Conservation (phyloP, 2,329 filamentous ascomycete genomes). For the Cladophialophora carrionii region DNA sequence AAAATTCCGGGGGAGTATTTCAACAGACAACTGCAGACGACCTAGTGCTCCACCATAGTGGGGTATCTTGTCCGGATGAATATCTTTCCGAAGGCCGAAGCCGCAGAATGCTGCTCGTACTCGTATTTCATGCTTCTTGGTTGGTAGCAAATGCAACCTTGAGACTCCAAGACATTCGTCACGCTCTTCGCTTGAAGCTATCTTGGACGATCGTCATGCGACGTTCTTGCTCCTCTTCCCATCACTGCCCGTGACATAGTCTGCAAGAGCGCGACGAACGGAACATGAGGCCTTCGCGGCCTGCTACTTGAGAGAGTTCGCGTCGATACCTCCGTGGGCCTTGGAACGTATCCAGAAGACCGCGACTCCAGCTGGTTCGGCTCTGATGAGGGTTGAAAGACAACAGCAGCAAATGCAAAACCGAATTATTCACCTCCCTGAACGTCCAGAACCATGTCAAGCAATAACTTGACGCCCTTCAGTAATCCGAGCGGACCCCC, state of each 20-base stretch:
- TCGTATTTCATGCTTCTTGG: conserved; percentile 8
- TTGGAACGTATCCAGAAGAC: background rate
- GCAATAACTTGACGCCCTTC: conserved; percentile 17
- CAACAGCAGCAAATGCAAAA: background rate
- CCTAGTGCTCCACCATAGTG: background rate
- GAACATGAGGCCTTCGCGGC: conserved; percentile 5
- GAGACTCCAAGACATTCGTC: conserved; percentile 1
- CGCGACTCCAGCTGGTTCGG: background rate
- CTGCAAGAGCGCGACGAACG: background rate
- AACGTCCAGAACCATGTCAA: conserved; percentile 21
- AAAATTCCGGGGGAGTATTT: background rate
- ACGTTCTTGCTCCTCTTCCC: background rate
- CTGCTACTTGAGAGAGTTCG: background rate
- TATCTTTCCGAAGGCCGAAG: background rate
- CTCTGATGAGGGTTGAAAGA: background rate
- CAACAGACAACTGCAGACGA: background rate
- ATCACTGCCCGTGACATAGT: background rate
- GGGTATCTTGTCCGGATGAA: background rate
- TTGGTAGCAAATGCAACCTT: conserved; percentile 17
- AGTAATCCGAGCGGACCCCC: conserved; percentile 11
- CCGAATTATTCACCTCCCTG: background rate
- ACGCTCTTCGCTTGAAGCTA: background rate
- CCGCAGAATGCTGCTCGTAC: conserved; percentile 7
- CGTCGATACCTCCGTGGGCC: background rate
- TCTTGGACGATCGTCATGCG: background rate